Evolutionary conservation across 441 rosid genomes (phyloP).

Genomic region (Populus tomentosa): DNA sequence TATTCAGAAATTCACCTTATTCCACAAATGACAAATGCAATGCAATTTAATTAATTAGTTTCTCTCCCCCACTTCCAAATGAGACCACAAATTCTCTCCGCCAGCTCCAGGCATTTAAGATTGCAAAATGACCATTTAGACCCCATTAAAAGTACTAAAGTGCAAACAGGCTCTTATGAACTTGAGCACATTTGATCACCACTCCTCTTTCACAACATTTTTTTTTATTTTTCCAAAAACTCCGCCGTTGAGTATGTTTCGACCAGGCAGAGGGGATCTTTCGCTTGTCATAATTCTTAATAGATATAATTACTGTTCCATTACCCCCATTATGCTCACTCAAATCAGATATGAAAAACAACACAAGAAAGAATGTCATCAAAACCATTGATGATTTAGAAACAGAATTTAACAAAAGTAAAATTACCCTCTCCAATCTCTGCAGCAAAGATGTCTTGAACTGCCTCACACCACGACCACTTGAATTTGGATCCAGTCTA

Average conservation of each 20-base stretch:
- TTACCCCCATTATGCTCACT: background rate
- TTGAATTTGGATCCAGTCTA: constrained; percentile 58
- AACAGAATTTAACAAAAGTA: background rate
- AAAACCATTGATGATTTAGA: background rate
- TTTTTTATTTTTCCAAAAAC: too few relatives aligned
- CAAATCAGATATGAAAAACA: background rate
- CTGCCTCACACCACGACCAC: constrained; percentile 76
- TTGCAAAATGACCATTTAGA: background rate
- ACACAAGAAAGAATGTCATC: background rate
- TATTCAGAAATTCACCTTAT: background rate
- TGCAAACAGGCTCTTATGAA: background rate
- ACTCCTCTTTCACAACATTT: background rate
- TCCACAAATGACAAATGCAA: background rate
- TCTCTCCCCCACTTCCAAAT: background rate
- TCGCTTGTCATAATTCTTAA: background rate
- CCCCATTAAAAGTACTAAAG: background rate
- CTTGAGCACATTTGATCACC: background rate
- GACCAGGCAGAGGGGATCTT: background rate
- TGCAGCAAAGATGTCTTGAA: constrained; percentile 70
- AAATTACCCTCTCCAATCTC: constrained; percentile 61
- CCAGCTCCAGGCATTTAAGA: background rate
- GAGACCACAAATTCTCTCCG: background rate
- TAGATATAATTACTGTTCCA: background rate
- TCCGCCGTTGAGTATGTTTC: background rate
- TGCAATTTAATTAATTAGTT: background rate